Conservation (phyloP, 345 rosid genomes). For the Acer saccharum region DNA sequence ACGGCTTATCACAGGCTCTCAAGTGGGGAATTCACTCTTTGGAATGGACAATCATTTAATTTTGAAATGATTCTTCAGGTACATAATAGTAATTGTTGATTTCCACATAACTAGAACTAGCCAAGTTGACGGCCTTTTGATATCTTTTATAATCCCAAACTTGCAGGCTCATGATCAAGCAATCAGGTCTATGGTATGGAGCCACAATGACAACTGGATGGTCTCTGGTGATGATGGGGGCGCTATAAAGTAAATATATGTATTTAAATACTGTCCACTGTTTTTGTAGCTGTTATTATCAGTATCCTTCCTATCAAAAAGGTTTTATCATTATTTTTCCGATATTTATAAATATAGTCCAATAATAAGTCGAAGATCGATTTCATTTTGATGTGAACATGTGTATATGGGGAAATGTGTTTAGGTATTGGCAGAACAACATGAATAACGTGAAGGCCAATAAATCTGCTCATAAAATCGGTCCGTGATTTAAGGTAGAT, state of each 20-base stretch:
- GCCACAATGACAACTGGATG: conserved; percentile 98
- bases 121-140: conserved; percentile 15
- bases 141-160: conserved; percentile 11
- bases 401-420: conserved; percentile 6
- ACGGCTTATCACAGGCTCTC: conserved; percentile 95
- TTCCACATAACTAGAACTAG: background rate
- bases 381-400: conserved; percentile 4
- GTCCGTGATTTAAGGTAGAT: conserved; percentile 83
- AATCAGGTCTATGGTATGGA: conserved; percentile 97
- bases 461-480: conserved; percentile 95
- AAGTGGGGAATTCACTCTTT: conserved; percentile 98
- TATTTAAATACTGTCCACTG: background rate
- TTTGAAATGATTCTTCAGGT: conserved; percentile 99
- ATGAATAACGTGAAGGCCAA: conserved; percentile 98
- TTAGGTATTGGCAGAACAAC: conserved; percentile 97
- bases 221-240: conserved; percentile 99
- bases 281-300: conserved; percentile 1
- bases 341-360: background rate
- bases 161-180: conserved; percentile 97
- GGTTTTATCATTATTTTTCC: background rate
- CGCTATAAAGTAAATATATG: conserved; percentile 65
- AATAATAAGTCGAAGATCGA: background rate
- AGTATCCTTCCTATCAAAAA: background rate
- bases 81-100: conserved; percentile 8
- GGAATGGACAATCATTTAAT: conserved; percentile 99